Base-by-base conservation (phyloP, 176 grass and related monocot genomes). In the Raddia guianensis region DNA sequence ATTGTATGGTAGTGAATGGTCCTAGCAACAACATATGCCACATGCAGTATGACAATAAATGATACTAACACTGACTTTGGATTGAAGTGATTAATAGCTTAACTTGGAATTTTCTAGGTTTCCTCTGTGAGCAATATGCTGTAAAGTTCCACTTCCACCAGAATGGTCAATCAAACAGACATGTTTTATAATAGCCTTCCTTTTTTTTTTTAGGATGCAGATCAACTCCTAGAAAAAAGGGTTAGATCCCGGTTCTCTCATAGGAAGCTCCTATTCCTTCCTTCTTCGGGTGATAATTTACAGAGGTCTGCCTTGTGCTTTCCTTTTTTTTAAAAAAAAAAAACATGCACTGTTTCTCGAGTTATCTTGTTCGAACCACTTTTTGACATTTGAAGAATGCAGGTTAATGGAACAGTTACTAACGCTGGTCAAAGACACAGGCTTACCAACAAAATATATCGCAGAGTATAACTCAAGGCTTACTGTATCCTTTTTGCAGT, bases 191-290 rank as follows among this genome's bases (percentile, higher is more conserved):
- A 65, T 19, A 33, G 8, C 0, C 18, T 27, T 27, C 27, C 27
- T 27, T 48, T 66, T 48, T 68, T 65, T 74, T 86, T 89, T 34
- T 75, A 98, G 95, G 95, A 94, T 79, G 91, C 95, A 51, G 92
- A 98, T 67, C 92, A 98, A 67, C 81, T 92, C 62, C 87, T 98
- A 80, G 95, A 98, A 21, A 98, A 98, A 98, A 92, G 95, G 81
- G 92, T 94, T 84, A 86, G 95, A 52, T 98, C 95, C 42, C 86
- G 95, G 46, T 94, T 98, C 77, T 94, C 92, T 78, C 90, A 91
- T 27, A 92, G 86, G 76, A 94, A 90, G 63, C 92, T 98, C 80
- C 80, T 98, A 60, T 98, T 98, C 83, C 64, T 90, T 87, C 92
- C 90, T 78, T 85, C 95, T 86, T 87, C 92, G 83, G 47, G 74